Evolutionary conservation across 2,329 filamentous ascomycete species (phyloP), one percentile per base, ranked within the genome.

Genomic region (Colletotrichum destructivum): DNA sequence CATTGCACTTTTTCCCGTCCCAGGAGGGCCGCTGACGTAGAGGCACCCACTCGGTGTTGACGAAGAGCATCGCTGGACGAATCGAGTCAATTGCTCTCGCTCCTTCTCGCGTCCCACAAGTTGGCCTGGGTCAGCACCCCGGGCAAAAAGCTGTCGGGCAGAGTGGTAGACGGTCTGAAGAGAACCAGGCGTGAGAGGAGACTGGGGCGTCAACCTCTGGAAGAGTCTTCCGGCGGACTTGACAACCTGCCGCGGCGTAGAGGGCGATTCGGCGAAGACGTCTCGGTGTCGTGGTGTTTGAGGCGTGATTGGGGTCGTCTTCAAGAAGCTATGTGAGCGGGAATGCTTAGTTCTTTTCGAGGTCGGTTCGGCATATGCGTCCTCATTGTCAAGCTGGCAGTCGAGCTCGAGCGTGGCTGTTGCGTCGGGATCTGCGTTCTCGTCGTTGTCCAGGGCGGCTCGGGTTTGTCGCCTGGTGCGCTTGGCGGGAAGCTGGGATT

Each of bases 1-100:
- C 86, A 98, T 92, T 40, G 96, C 96, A 81, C 95, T 98, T 84
- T 99, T 99, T 66, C 96, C 96, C 0, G 96, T 99, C 13, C 96
- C 96, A 2, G 96, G 96, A 4, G 96, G 96, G 0, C 96, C 96
- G 76, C 95, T 98, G 75, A 99, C 92, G 79, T 99, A 99, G 62
- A 98, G 88, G 79, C 96, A 98, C 64, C 95, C 95, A 64, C 91
- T 91, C 3, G 88, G 89, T 13, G 85, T 86, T 21, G 88, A 81
- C 11, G 88, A 85, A 6, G 91, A 84, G 75, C 91, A 90, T 62
- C 88, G 87, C 49, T 89, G 84, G 62, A 98, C 87, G 78, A 98
- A 98, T 0, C 79, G 81, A 15, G 85, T 84, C 44, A 98, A 84
- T 74, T 95, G 91, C 16, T 87, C 84, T 51, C 89, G 85, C 78